A percentile compares a stretch with the other conserved stretches of the same genome.
phyloP scores from a whole-genome alignment of 2,329 filamentous ascomycete species.

The Plectosphaerella sp. region DNA sequence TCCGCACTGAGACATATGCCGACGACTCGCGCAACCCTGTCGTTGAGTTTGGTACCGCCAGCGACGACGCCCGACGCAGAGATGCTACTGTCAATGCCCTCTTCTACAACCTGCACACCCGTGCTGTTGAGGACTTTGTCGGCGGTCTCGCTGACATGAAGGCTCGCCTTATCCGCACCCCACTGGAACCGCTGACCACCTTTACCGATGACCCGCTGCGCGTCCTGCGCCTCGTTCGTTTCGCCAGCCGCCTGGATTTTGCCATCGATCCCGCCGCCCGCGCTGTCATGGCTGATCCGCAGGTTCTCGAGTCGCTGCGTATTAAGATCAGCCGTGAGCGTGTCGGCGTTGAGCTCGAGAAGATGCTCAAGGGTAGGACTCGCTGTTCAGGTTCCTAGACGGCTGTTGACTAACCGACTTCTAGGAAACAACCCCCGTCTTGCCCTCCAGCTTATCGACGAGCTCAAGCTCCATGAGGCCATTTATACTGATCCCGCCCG shows the following conservation, averaged over 20 bases:
- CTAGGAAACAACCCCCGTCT: slow-evolving; percentile 53
- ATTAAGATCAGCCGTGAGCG: slow-evolving; percentile 90
- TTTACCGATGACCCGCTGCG: slow-evolving; percentile 92
- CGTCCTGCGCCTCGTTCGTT: slow-evolving; percentile 81
- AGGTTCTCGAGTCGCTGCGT: slow-evolving; percentile 74
- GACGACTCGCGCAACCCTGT: slow-evolving; percentile 86
- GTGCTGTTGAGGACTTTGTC: slow-evolving; percentile 80
- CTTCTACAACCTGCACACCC: slow-evolving; percentile 87
- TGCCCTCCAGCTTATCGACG: slow-evolving; percentile 62
- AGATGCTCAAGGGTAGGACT: slow-evolving; percentile 71
- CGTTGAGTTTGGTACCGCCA: slow-evolving; percentile 88
- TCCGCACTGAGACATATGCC: slow-evolving; percentile 85
- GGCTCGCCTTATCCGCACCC: slow-evolving; percentile 72
- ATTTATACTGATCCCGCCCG: slow-evolving; percentile 68
- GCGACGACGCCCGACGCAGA: slow-evolving; percentile 82
- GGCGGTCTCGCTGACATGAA: slow-evolving; percentile 73
- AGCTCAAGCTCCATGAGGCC: slow-evolving; percentile 63
- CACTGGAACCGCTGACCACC: slow-evolving; percentile 81
- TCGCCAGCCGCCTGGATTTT: slow-evolving; percentile 81
- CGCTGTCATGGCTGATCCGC: slow-evolving; percentile 68
- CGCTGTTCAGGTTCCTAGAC: neutral
- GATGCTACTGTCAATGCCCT: slow-evolving; percentile 95
- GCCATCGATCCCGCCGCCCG: slow-evolving; percentile 67
- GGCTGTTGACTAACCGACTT: neutral
- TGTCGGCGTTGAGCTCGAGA: slow-evolving; percentile 81